These are phyloP conservation scores for Phytophthora aleatoria DNA, from an alignment of 352 stramenopile species.

Conservation along the genomic window DNA sequence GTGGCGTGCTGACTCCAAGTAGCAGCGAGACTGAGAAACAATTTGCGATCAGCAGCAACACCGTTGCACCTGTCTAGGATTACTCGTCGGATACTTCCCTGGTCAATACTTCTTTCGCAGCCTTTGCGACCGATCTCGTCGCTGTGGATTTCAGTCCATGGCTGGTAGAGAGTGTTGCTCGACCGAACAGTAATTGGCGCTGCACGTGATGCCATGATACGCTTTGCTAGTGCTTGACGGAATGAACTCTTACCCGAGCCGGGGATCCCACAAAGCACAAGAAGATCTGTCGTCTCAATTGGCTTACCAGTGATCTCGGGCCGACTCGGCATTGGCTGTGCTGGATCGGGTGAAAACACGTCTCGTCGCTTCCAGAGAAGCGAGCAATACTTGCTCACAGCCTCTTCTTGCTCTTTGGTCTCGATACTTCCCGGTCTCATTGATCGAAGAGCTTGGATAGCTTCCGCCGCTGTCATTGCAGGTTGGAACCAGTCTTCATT, in stretches of 20 bases:
- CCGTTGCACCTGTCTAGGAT: conserved; percentile 72
- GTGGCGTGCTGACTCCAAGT: conserved; percentile 63
- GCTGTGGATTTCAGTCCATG: conserved; percentile 57
- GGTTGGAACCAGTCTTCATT: conserved; percentile 38
- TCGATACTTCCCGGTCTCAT: conserved; percentile 65
- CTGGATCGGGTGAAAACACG: conserved; percentile 31
- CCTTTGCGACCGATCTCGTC: conserved; percentile 51
- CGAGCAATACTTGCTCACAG: conserved; percentile 53
- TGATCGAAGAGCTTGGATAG: conserved; percentile 45
- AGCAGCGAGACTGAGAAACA: conserved; percentile 48
- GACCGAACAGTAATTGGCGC: conserved; percentile 6
- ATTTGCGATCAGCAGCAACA: conserved; percentile 40
- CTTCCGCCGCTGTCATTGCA: conserved; percentile 46
- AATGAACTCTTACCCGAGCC: conserved; percentile 74
- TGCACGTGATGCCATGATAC: conserved; percentile 15
- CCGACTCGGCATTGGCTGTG: conserved; percentile 39
- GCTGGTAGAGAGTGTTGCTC: conserved; percentile 9
- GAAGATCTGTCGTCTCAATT: conserved; percentile 46
- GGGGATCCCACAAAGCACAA: conserved; percentile 62
- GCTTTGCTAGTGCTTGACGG: conserved; percentile 49
- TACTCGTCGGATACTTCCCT: conserved; percentile 41
- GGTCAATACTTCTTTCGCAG: conserved; percentile 29
- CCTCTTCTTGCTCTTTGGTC: conserved; percentile 55
- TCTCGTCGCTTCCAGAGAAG: conserved; percentile 60
- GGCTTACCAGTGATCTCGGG: conserved; percentile 38